Evolutionary conservation across 1,139 yeast species (phyloP).

Genomic region (Candida sp.): DNA sequence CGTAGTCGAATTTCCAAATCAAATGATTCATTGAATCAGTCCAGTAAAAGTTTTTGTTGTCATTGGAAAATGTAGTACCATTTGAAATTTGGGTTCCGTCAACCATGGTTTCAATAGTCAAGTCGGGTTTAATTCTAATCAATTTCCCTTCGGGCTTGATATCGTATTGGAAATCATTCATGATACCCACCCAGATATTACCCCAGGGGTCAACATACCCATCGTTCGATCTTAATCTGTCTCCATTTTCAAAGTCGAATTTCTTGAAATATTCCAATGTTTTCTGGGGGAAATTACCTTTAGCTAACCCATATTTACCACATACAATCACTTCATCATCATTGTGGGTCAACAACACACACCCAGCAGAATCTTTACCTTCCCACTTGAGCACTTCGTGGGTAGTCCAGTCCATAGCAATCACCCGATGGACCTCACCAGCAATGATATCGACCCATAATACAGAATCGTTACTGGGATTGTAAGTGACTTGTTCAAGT

Average conservation of each 20-base stretch:
- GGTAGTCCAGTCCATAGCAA: conserved; percentile 17
- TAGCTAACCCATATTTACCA: conserved; percentile 54
- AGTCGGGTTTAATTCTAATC: conserved; percentile 36
- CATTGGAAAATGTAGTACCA: conserved; percentile 71
- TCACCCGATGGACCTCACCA: conserved; percentile 54
- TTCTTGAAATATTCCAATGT: conserved; percentile 38
- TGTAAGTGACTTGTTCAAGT: conserved; percentile 67
- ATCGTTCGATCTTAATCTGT: conserved; percentile 63
- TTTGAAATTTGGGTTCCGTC: conserved; percentile 55
- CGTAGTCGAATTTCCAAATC: conserved; percentile 63
- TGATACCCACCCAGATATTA: conserved; percentile 69
- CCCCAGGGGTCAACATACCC: conserved; percentile 72
- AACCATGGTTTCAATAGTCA: conserved; percentile 28
- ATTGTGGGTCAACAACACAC: conserved; percentile 54
- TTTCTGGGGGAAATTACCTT: conserved; percentile 39
- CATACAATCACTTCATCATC: conserved; percentile 47
- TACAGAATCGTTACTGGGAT: conserved; percentile 51
- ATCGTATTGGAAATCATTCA: conserved; percentile 50
- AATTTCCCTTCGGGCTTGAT: conserved; percentile 37
- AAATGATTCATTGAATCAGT: conserved; percentile 65
- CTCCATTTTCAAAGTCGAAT: conserved; percentile 35
- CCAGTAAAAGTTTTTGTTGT: conserved; percentile 54
- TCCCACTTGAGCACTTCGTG: conserved; percentile 41
- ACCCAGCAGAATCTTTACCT: conserved; percentile 49
- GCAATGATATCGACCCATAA: conserved; percentile 69